Evolutionary conservation across 1,284 basidiomycete genomes (phyloP).

Genomic region (Sphaerobolus stellatus): DNA sequence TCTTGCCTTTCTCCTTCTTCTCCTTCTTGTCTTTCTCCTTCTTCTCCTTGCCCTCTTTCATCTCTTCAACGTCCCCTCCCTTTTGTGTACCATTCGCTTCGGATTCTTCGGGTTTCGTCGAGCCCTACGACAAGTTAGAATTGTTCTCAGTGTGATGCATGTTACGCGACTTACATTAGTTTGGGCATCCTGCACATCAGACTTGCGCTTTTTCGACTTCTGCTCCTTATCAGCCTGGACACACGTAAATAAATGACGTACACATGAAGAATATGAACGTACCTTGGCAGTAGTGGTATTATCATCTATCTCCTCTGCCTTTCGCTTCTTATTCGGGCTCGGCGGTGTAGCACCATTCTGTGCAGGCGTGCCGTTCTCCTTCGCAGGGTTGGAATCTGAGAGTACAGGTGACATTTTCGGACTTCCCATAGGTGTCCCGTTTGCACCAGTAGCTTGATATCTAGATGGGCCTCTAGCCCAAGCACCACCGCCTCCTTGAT

Average conservation of each 20-base stretch:
- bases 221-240: too few species aligned
- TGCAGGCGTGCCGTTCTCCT: background rate
- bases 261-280: too few species aligned
- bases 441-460: slow-evolving; percentile 57
- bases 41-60: slow-evolving; percentile 6
- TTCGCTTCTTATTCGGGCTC: background rate
- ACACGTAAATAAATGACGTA: too few species aligned
- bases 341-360: background rate
- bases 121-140: too few species aligned
- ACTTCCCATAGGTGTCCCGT: slow-evolving; percentile 66
- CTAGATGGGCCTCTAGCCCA: slow-evolving; percentile 24
- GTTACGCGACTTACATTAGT: too few species aligned
- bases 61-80: background rate
- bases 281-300: too few species aligned
- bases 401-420: slow-evolving; percentile 49
- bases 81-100: too few species aligned
- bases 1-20: slow-evolving; percentile 11
- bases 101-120: too few species aligned
- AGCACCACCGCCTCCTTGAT: slow-evolving; percentile 29
- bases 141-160: too few species aligned
- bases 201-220: too few species aligned
- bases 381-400: background rate
- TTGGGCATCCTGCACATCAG: too few species aligned
- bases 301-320: background rate
- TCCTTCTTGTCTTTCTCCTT: slow-evolving; percentile 18